phyloP scores from a whole-genome alignment of 257 asterid genomes.

The Leptodermis oblonga region DNA sequence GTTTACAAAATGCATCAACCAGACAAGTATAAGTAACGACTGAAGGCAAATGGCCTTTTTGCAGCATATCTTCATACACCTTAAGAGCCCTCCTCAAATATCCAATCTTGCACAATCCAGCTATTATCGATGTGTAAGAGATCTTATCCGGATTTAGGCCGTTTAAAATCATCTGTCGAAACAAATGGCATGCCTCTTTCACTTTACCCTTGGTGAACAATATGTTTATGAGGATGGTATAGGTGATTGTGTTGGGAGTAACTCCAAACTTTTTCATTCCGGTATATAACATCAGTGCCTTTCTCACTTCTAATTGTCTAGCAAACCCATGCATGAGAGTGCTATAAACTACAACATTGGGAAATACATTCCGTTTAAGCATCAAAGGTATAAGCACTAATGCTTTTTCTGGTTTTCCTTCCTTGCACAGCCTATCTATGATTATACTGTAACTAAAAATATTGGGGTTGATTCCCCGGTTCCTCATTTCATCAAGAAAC shows the following conservation, averaged over 20 bases:
- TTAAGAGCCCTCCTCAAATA: conserved; percentile 37
- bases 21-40: conserved; percentile 61
- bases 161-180: conserved; percentile 32
- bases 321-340: conserved; percentile 47
- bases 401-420: conserved; percentile 36
- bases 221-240: conserved; percentile 44
- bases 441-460: conserved; percentile 30
- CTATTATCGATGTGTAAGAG: conserved; percentile 47
- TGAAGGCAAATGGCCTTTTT: conserved; percentile 36
- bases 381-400: conserved; percentile 49
- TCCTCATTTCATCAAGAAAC: conserved; percentile 32
- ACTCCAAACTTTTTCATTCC: conserved; percentile 48
- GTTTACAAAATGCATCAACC: conserved; percentile 43
- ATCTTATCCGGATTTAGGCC: conserved; percentile 36
- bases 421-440: conserved; percentile 43
- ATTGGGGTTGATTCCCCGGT: conserved; percentile 31
- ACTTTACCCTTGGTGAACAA: conserved; percentile 26
- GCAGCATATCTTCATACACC: conserved; percentile 43
- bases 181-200: conserved; percentile 37
- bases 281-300: conserved; percentile 36
- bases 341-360: conserved; percentile 46
- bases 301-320: conserved; percentile 34
- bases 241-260: conserved; percentile 38
- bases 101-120: conserved; percentile 38
- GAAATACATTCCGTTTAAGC: conserved; percentile 44